Percentiles rank a stretch among this genome's conserved stretches.
These are phyloP conservation scores for Cucumis melo DNA, from an alignment of 306 rosid genomes.

Conservation along the genomic window DNA sequence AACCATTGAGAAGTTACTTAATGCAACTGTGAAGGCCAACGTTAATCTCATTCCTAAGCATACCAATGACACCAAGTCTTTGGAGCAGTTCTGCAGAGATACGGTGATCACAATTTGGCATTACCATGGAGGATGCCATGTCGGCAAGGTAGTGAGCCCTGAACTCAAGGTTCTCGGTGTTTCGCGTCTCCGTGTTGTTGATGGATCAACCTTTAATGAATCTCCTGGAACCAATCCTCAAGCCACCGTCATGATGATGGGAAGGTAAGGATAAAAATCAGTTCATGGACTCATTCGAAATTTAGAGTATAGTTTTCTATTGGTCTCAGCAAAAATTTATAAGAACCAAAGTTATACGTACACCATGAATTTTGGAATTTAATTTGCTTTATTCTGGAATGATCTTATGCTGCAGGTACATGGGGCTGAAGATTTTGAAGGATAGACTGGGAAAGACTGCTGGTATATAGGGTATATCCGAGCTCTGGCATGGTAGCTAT, in stretches of 20 bases:
- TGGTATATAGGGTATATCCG: conserved; percentile 28
- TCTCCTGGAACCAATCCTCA: conserved; percentile 98
- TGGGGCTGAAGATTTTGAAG: conserved; percentile 79
- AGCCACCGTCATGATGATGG: conserved; percentile 95
- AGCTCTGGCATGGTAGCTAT: background rate
- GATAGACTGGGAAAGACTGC: conserved; percentile 49
- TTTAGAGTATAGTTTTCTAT: background rate
- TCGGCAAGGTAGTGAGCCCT: conserved; percentile 53
- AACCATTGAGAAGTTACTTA: conserved; percentile 48
- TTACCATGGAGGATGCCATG: conserved; percentile 90
- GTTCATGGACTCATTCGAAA: background rate
- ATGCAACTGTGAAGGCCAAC: conserved; percentile 52
- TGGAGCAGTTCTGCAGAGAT: conserved; percentile 80
- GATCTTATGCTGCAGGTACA: conserved; percentile 45
- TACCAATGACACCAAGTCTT: conserved; percentile 49
- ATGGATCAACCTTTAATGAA: conserved; percentile 62
- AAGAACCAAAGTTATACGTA: background rate
- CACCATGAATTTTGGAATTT: background rate
- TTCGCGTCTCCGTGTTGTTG: conserved; percentile 53
- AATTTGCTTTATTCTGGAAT: background rate
- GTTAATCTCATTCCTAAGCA: conserved; percentile 69
- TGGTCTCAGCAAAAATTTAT: background rate
- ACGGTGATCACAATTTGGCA: conserved; percentile 95
- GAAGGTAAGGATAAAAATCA: conserved; percentile 38
- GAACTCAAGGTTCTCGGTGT: conserved; percentile 64